phyloP scores from a whole-genome alignment of 345 rosid species.

The Ceriops tagal region DNA sequence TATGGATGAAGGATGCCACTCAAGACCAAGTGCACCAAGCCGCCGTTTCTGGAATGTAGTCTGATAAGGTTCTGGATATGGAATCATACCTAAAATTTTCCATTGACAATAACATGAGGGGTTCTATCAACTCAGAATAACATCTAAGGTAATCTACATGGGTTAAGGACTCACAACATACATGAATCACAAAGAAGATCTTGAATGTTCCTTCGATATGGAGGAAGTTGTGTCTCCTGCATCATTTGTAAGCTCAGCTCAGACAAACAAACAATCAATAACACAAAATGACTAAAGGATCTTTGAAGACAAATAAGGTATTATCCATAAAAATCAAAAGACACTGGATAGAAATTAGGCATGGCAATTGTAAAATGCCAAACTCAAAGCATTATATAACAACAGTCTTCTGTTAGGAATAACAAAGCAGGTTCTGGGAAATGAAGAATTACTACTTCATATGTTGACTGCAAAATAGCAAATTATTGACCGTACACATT shows the following conservation, averaged over 20 bases:
- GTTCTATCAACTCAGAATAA: neutral
- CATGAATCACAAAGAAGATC: constrained; percentile 34
- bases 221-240: constrained; percentile 28
- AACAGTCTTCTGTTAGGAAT: neutral
- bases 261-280: constrained; percentile 11
- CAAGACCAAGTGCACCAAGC: constrained; percentile 28
- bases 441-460: too few relatives aligned
- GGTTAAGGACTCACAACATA: constrained; percentile 25
- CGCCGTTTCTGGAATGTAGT: constrained; percentile 27
- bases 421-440: too few relatives aligned
- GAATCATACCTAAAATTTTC: constrained; percentile 25
- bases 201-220: constrained; percentile 26
- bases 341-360: neutral
- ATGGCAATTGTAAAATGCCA: neutral
- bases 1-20: constrained; percentile 28
- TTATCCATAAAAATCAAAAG: neutral
- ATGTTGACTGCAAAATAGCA: too few relatives aligned
- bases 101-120: neutral
- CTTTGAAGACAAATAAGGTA: constrained; percentile 16
- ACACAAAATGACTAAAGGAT: neutral
- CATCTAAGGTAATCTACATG: constrained; percentile 17
- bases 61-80: constrained; percentile 34
- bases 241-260: constrained; percentile 8
- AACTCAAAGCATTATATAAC: too few relatives aligned
- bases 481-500: neutral